Conservation (phyloP, 768 basidiomycete genomes). For the Calocybe gangraenosa region DNA sequence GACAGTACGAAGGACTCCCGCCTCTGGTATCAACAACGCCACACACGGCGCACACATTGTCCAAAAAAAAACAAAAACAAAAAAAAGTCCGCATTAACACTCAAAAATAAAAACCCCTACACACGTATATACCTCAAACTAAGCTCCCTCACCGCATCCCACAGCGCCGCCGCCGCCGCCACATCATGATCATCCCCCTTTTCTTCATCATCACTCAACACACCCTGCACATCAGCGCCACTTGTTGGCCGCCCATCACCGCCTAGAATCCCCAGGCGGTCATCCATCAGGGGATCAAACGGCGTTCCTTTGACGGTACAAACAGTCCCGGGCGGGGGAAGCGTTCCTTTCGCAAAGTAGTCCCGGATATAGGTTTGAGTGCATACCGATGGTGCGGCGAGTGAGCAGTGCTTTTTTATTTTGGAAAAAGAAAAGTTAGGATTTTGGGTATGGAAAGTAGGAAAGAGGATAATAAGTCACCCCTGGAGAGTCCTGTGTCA, state of each 20-base stretch:
- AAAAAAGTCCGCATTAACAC: too few species aligned
- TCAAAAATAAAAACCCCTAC: too few species aligned
- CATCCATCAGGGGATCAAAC: conserved; percentile 15
- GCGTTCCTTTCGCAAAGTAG: conserved; percentile 36
- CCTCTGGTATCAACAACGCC: too few species aligned
- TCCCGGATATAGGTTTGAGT: conserved; percentile 25
- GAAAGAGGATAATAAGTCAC: conserved; percentile 21
- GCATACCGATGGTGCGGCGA: conserved; percentile 22
- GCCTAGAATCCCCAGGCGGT: not conserved
- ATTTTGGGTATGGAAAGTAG: not conserved
- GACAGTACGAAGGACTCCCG: too few species aligned
- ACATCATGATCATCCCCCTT: not conserved
- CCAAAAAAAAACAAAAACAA: too few species aligned
- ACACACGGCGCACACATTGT: too few species aligned
- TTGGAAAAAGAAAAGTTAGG: not conserved
- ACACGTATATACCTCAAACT: not conserved
- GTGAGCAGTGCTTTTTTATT: conserved; percentile 22
- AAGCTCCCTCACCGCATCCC: conserved; percentile 1
- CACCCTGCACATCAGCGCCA: not conserved
- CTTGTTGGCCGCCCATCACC: too few species aligned
- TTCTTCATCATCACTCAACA: not conserved
- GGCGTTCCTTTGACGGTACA: conserved; percentile 29
- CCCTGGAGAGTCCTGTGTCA: conserved; percentile 38
- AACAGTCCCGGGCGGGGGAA: conserved; percentile 35
- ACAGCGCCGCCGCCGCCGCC: too few species aligned